Evolutionary conservation across 1,284 basidiomycete genomes (phyloP), one percentile per base, ranked within the genome.

Genomic region (Austroboletus niveus): DNA sequence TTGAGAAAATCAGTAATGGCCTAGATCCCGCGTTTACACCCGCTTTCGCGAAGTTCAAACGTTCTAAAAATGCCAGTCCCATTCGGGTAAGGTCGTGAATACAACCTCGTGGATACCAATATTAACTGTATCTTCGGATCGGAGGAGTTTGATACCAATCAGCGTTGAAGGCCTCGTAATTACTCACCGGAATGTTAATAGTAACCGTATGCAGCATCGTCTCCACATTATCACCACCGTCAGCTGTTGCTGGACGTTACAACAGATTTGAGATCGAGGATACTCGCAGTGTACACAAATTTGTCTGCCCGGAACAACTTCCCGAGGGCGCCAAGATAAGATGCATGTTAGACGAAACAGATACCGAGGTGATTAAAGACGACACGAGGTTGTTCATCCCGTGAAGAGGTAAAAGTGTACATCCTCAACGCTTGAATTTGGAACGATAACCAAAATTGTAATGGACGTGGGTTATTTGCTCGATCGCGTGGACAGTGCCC

Each of bases 361-460:
- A 36, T 10, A 32, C 8, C 22, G 38, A 47, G 15, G 34, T 24
- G 7, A 47, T 24, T 31, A 45, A 58, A 42, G 54, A 38, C 22
- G 35, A 42, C n/a, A 34, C 38, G 30, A 47, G 30, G 20, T 38
- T 41, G 40, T 40, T 43, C 42, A 45, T 87, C 83, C 51, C 82
- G 79, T 0, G 72, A 59, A 14, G 80, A 78, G 31, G 22, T 24
- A 24, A 5, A 24, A 24, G 22, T 24, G 5, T 29, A 29, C 27
- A 4, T 6, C 27, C 27, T 29, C 27, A 8, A 29, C 27, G 27
- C 5, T 29, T 29, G 27, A 29, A 29, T 7, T 29, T 29, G 27
- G 27, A 29, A 29, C 27, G 27, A 29, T 80, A 66, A 32, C 59
- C 9, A 59, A 56, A 24, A 29, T 59, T 49, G 58, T 72, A 69